Percentiles rank a stretch among this genome's conserved stretches.
These are phyloP conservation scores for Phytophthora pluvialis DNA, from an alignment of 352 stramenopile genomes.

Conservation along the genomic window DNA sequence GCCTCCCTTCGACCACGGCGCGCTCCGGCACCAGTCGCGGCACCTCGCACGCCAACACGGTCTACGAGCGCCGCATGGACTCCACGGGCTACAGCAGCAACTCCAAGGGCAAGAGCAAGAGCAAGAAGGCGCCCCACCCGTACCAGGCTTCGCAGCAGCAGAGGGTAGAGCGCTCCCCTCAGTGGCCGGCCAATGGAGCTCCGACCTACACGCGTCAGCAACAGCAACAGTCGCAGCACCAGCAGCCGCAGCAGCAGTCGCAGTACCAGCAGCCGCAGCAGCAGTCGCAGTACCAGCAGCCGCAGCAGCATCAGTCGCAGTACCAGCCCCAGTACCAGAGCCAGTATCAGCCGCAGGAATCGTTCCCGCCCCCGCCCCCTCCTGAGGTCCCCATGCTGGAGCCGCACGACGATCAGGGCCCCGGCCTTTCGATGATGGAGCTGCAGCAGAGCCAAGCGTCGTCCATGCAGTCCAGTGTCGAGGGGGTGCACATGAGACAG, in stretches of 20 bases:
- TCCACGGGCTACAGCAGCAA: conserved; percentile 30
- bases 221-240: conserved; percentile 24
- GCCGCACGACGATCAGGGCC: conserved; percentile 26
- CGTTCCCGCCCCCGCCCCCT: conserved; percentile 33
- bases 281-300: conserved; percentile 18
- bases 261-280: conserved; percentile 24
- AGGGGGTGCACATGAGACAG: conserved; percentile 28
- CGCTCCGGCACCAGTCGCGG: conserved; percentile 20
- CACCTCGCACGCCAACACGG: conserved; percentile 26
- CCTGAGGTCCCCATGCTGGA: conserved; percentile 39
- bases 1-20: conserved; percentile 23
- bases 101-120: conserved; percentile 15
- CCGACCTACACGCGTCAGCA: conserved; percentile 40
- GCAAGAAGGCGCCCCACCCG: conserved; percentile 16
- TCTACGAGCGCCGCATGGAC: conserved; percentile 28
- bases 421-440: conserved; percentile 38
- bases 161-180: conserved; percentile 28
- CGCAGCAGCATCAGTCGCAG: conserved; percentile 7
- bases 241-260: conserved; percentile 29
- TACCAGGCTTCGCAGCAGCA: conserved; percentile 10
- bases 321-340: conserved; percentile 28
- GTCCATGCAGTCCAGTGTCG: conserved; percentile 18
- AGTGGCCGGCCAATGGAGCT: conserved; percentile 37
- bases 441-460: conserved; percentile 36
- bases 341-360: conserved; percentile 23